Conservation (phyloP, 2,329 filamentous ascomycete genomes). For the Alternaria sp. region DNA sequence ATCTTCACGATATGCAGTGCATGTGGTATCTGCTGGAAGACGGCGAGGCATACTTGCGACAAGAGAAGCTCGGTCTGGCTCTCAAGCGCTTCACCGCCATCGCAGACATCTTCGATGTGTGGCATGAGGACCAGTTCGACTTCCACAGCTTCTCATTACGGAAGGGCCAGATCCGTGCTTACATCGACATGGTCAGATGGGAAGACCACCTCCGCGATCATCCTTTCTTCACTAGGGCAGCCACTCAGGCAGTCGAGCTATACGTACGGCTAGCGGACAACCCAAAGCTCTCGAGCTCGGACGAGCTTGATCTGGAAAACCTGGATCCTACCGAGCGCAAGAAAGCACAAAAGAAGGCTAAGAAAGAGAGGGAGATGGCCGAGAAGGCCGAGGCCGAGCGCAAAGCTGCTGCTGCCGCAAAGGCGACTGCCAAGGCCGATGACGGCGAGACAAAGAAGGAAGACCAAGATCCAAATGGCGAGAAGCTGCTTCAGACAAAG, state of each 20-base stretch:
- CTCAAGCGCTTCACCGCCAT: constrained; percentile 91
- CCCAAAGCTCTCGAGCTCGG: constrained; percentile 68
- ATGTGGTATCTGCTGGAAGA: constrained; percentile 97
- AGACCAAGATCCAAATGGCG: constrained; percentile 85
- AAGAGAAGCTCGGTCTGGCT: constrained; percentile 81
- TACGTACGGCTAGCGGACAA: constrained; percentile 82
- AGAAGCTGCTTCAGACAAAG: constrained; percentile 78
- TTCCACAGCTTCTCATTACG: constrained; percentile 98
- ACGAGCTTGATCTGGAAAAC: constrained; percentile 61
- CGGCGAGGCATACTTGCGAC: constrained; percentile 83
- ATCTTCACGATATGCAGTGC: constrained; percentile 97
- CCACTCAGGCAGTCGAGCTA: constrained; percentile 78
- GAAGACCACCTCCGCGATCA: constrained; percentile 90
- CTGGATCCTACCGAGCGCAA: constrained; percentile 71
- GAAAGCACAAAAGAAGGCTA: constrained; percentile 89
- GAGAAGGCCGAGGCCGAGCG: constrained; percentile 79
- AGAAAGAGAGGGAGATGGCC: constrained; percentile 73
- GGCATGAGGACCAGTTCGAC: constrained; percentile 98
- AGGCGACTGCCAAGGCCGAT: constrained; percentile 65
- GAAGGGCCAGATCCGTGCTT: constrained; percentile 93
- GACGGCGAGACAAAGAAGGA: constrained; percentile 76
- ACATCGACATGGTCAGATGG: constrained; percentile 96
- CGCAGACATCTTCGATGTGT: constrained; percentile 92
- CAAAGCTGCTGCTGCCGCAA: constrained; percentile 74
- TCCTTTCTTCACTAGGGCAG: constrained; percentile 87